Percentiles rank a stretch among this genome's conserved stretches.
These are phyloP conservation scores for Kwoniella shandongensis DNA, from an alignment of 768 basidiomycete species.

Conservation along the genomic window DNA sequence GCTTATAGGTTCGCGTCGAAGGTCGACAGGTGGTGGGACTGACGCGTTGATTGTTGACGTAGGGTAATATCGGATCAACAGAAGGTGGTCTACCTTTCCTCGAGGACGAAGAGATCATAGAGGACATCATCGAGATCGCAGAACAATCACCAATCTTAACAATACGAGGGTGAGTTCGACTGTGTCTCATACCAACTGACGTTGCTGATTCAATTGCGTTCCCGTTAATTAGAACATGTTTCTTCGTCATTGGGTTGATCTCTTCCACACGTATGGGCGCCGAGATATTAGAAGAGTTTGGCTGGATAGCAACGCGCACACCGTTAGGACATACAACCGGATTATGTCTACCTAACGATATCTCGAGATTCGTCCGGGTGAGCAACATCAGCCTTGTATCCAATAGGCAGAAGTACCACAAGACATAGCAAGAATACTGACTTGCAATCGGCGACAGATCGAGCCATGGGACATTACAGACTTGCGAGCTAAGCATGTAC, in stretches of 20 bases:
- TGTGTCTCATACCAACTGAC: too few relatives aligned
- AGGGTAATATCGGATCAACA: conserved; percentile 94
- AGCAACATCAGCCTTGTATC: conserved; percentile 42
- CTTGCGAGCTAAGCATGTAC: conserved; percentile 3
- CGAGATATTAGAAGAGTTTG: conserved; percentile 86
- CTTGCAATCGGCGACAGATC: conserved; percentile 30
- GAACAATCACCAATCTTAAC: conserved; percentile 85
- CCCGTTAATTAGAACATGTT: conserved; percentile 92
- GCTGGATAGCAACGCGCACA: conserved; percentile 87
- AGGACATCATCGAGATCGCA: conserved; percentile 84
- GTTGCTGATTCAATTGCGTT: too few relatives aligned
- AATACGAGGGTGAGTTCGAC: conserved; percentile 82
- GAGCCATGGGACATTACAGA: conserved; percentile 35
- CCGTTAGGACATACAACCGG: conserved; percentile 85
- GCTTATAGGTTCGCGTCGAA: neutral
- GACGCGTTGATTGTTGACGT: neutral
- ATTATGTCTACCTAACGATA: conserved; percentile 81
- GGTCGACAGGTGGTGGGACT: neutral
- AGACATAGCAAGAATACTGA: neutral
- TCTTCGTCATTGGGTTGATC: conserved; percentile 89
- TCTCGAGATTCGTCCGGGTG: conserved; percentile 77
- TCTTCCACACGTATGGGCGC: conserved; percentile 89
- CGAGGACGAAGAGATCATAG: conserved; percentile 92
- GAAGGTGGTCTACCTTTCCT: conserved; percentile 89
- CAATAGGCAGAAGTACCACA: neutral